A percentile compares a stretch with the other conserved stretches of the same genome.
phyloP scores from a whole-genome alignment of 1,139 yeast species.

The Pichia terricola region DNA sequence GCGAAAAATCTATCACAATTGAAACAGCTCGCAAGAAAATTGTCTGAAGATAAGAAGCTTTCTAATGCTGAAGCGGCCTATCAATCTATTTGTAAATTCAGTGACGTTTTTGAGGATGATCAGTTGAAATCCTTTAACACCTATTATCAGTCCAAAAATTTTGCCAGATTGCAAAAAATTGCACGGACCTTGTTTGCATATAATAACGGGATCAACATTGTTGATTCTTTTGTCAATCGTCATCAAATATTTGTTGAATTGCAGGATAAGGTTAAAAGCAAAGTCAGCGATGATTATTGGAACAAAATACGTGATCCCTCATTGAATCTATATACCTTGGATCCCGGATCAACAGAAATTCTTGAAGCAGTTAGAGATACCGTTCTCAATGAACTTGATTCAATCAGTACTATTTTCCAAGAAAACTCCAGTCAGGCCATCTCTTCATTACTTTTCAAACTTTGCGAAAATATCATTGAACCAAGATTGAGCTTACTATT shows the following conservation, averaged over 20 bases:
- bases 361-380: slow-evolving; percentile 23
- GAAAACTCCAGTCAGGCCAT: slow-evolving; percentile 58
- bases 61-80: slow-evolving; percentile 44
- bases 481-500: slow-evolving; percentile 56
- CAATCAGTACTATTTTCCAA: slow-evolving; percentile 65
- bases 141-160: slow-evolving; percentile 48
- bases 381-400: slow-evolving; percentile 61
- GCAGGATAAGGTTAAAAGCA: slow-evolving; percentile 27
- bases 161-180: slow-evolving; percentile 66
- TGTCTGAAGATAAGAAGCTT: slow-evolving; percentile 37
- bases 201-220: slow-evolving; percentile 79
- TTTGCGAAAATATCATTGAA: slow-evolving; percentile 70
- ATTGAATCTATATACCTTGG: slow-evolving; percentile 26
- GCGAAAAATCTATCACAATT: slow-evolving; percentile 63
- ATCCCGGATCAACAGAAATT: slow-evolving; percentile 15
- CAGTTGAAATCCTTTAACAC: slow-evolving; percentile 48
- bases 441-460: slow-evolving; percentile 61
- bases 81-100: slow-evolving; percentile 53
- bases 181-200: slow-evolving; percentile 72
- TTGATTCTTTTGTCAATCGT: slow-evolving; percentile 74
- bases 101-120: slow-evolving; percentile 67
- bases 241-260: slow-evolving; percentile 60
- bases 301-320: slow-evolving; percentile 37
- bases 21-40: slow-evolving; percentile 54
- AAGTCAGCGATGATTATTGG: slow-evolving; percentile 31